These are phyloP conservation scores for Chionographis japonica DNA, from an alignment of 106 monocot species.

Conservation along the genomic window DNA sequence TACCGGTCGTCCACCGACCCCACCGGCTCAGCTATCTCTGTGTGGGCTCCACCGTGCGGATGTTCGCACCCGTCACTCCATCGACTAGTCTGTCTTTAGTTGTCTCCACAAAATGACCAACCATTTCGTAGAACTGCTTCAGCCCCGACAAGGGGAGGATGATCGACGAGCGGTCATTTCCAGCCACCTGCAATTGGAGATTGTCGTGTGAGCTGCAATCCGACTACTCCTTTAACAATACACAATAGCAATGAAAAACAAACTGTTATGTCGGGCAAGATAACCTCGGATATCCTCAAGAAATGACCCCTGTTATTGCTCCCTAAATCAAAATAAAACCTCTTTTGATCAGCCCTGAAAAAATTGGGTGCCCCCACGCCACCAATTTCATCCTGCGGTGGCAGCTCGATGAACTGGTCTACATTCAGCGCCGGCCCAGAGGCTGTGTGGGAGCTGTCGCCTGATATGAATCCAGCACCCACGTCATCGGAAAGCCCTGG, in stretches of 20 bases:
- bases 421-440: conserved; percentile 59
- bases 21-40: conserved; percentile 40
- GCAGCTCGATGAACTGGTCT: conserved; percentile 54
- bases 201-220: background rate
- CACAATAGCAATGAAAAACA: background rate
- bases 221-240: background rate
- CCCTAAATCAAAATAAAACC: conserved; percentile 93
- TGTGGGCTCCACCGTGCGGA: conserved; percentile 47
- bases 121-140: conserved; percentile 82
- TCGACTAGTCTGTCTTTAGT: conserved; percentile 69
- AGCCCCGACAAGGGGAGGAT: conserved; percentile 79
- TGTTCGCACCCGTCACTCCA: conserved; percentile 47
- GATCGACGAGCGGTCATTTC: conserved; percentile 82
- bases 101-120: conserved; percentile 84
- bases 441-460: conserved; percentile 35
- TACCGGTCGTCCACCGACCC: too few species aligned
- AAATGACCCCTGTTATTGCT: conserved; percentile 91
- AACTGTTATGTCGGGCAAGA: background rate
- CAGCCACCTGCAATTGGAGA: conserved; percentile 52
- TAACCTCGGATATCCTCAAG: conserved; percentile 93
- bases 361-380: conserved; percentile 69
- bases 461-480: conserved; percentile 90
- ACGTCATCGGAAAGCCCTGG: conserved; percentile 95
- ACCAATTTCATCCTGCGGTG: conserved; percentile 46
- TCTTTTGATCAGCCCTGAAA: conserved; percentile 83